Evolutionary conservation across 805 yeast species (phyloP).

Genomic region (Nakazawaea sp.): DNA sequence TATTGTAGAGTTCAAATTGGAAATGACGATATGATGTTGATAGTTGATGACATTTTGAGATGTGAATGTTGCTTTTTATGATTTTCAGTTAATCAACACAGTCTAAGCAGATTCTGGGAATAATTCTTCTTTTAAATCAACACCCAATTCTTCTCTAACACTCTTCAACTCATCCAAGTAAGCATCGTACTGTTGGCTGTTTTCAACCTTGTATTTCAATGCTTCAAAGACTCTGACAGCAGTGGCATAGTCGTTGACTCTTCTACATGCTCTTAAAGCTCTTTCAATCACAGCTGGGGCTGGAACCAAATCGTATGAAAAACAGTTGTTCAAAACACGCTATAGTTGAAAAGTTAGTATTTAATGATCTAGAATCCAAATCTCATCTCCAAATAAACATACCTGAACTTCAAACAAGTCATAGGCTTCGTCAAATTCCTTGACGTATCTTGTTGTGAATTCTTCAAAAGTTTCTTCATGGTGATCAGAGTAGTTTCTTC

Average conservation of each 20-base stretch:
- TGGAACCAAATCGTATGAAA: slow-evolving; percentile 97
- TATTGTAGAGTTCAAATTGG: too few species aligned
- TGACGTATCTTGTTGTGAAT: slow-evolving; percentile 83
- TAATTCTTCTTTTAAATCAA: slow-evolving; percentile 88
- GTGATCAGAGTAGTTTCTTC: slow-evolving; percentile 76
- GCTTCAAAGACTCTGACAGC: slow-evolving; percentile 99
- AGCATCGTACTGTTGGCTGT: slow-evolving; percentile 88
- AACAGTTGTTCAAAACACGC: slow-evolving; percentile 96
- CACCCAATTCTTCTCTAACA: slow-evolving; percentile 86
- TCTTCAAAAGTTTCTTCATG: slow-evolving; percentile 93
- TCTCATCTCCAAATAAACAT: too few species aligned
- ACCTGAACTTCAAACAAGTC: slow-evolving; percentile 77
- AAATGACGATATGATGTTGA: too few species aligned
- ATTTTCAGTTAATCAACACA: too few species aligned
- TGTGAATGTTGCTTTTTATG: too few species aligned
- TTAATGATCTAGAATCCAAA: too few species aligned
- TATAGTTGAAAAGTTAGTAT: slow-evolving; percentile 31
- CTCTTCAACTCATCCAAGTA: slow-evolving; percentile 92
- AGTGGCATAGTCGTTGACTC: slow-evolving; percentile 97
- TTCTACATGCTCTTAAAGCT: slow-evolving; percentile 96
- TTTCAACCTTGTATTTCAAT: slow-evolving; percentile 92
- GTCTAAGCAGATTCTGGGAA: slow-evolving; percentile 33
- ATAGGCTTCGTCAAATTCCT: slow-evolving; percentile 92
- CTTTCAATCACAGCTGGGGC: slow-evolving; percentile 94
- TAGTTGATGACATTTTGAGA: too few species aligned